phyloP scores from a whole-genome alignment of 805 yeast species.

The Metschnikowia sp. region DNA sequence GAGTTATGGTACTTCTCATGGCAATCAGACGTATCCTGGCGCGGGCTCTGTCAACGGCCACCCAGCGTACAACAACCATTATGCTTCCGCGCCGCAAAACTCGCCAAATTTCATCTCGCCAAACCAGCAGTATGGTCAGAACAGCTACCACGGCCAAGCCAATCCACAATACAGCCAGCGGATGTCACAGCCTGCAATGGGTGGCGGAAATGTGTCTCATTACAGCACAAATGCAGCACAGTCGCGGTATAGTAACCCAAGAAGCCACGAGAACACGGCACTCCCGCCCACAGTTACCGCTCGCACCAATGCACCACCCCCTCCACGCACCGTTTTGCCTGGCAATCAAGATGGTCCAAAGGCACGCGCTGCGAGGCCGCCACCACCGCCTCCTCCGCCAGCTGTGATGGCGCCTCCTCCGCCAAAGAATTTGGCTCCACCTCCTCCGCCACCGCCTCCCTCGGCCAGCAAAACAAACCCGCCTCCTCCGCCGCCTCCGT shows the following conservation, averaged over 20 bases:
- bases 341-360: conserved; percentile 5
- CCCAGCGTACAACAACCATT: neutral
- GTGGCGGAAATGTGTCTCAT: too few species aligned
- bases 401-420: neutral
- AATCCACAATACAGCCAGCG: neutral
- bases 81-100: too few species aligned
- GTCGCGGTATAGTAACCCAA: too few species aligned
- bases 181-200: neutral
- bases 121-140: neutral
- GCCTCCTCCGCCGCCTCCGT: conserved; percentile 9
- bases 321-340: conserved; percentile 14
- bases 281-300: neutral
- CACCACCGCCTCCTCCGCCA: conserved; percentile 5
- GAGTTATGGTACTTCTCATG: neutral
- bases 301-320: conserved; percentile 2
- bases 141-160: neutral
- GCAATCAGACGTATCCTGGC: neutral
- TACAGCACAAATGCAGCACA: too few species aligned
- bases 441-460: conserved; percentile 17
- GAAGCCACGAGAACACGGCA: too few species aligned
- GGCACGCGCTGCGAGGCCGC: conserved; percentile 1
- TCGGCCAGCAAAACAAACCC: conserved; percentile 8
- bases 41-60: neutral
- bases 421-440: conserved; percentile 16
- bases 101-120: too few species aligned